phyloP scores from a whole-genome alignment of 169 alveolate species.

The Cryptosporidium canis region DNA sequence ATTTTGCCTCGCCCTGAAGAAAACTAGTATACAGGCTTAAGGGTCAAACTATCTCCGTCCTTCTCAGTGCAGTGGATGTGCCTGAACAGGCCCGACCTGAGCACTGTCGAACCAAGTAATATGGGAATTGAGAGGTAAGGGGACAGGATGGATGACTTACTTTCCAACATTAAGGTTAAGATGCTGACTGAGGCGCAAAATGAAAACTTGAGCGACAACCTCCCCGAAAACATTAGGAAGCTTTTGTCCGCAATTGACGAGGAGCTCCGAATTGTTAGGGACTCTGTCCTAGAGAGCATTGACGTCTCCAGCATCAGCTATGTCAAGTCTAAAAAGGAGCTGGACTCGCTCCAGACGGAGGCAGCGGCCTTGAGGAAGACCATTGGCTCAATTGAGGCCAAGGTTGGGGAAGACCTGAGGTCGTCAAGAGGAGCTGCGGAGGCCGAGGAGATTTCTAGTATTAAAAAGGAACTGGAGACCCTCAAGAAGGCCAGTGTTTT shows the following conservation, averaged over 20 bases:
- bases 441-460: slow-evolving; percentile 11
- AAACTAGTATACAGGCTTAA: neutral
- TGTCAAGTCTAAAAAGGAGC: slow-evolving; percentile 34
- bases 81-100: too few relatives aligned
- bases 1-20: neutral
- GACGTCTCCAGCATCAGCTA: slow-evolving; percentile 34
- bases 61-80: too few relatives aligned
- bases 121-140: neutral
- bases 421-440: slow-evolving; percentile 32
- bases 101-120: too few relatives aligned
- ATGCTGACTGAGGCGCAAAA: neutral
- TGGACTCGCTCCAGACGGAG: slow-evolving; percentile 34
- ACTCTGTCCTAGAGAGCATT: slow-evolving; percentile 32
- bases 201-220: neutral
- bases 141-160: slow-evolving; percentile 18
- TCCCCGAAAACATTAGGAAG: neutral
- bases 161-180: slow-evolving; percentile 3
- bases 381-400: neutral
- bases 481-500: slow-evolving; percentile 9
- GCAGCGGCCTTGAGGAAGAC: slow-evolving; percentile 1
- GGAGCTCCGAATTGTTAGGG: slow-evolving; percentile 14
- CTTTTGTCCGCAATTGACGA: neutral
- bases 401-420: neutral
- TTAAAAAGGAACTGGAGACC: slow-evolving; percentile 1
- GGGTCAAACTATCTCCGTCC: too few relatives aligned